Conservation (phyloP, 495 filamentous ascomycete genomes). For the Daldinia grandis region DNA sequence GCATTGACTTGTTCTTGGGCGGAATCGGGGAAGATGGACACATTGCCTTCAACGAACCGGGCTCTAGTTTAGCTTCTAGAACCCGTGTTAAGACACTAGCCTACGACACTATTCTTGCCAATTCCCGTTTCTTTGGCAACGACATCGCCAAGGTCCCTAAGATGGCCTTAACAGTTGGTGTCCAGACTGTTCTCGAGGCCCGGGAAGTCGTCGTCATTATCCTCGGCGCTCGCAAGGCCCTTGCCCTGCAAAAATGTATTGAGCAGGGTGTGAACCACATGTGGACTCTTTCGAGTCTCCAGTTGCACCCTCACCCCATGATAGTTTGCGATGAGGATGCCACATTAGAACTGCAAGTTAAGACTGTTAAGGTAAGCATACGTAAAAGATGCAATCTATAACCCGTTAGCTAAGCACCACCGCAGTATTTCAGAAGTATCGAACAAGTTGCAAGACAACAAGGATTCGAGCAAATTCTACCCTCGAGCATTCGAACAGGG, state of each 20-base stretch:
- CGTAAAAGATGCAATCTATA: not conserved
- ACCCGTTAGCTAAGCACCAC: conserved; percentile 12
- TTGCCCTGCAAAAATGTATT: conserved; percentile 82
- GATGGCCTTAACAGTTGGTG: conserved; percentile 86
- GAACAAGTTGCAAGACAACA: conserved; percentile 64
- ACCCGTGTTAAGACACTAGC: conserved; percentile 88
- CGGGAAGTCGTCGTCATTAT: conserved; percentile 85
- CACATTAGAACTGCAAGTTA: conserved; percentile 82
- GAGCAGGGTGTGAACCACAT: conserved; percentile 87
- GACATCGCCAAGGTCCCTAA: conserved; percentile 77
- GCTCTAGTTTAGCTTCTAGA: conserved; percentile 77
- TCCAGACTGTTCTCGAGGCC: conserved; percentile 85
- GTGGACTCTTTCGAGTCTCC: conserved; percentile 85
- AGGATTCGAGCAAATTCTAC: conserved; percentile 68
- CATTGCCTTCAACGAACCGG: conserved; percentile 91
- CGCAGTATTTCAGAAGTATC: conserved; percentile 73
- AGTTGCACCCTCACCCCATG: conserved; percentile 80
- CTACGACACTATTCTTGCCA: conserved; percentile 86
- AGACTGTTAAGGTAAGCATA: conserved; percentile 75
- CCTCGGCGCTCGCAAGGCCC: conserved; percentile 79
- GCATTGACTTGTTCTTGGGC: conserved; percentile 86
- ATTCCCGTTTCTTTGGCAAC: conserved; percentile 82
- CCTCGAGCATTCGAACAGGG: conserved; percentile 56
- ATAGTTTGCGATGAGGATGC: conserved; percentile 88
- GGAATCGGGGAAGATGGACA: conserved; percentile 88